Base-by-base conservation (phyloP, 192 early-diverging fungal genomes). In the Coemansia furcata region DNA sequence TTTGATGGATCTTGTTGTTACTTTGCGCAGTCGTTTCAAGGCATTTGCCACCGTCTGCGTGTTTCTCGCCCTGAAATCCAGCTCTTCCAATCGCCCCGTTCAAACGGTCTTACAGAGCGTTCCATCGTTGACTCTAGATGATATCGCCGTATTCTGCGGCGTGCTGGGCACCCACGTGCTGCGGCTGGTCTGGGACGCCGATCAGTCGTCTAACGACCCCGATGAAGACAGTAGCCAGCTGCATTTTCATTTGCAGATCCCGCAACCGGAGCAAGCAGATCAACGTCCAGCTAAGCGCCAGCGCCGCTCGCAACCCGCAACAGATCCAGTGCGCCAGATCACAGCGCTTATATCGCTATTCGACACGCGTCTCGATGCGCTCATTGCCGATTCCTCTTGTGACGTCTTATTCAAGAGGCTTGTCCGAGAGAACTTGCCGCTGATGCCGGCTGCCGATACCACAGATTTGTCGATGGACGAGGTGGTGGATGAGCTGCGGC, bases 1-100 rank as follows among this genome's bases (percentile, higher is more conserved):
- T 26, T 30, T 44, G 10, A 49, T 65, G 43, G 39, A 32, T 26
- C 23, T 26, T 26, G 23, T 0, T 23, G n/a, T 3, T 50, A 35
- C 6, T 30, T 46, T 60, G 35, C 33, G 49, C 4, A 7, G 50
- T 2, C 23, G 63, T 23, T 74, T 74, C 36, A 63, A 40, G 55
- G 43, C 66, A 10, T 72, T 77, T 77, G 70, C 66, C 8, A 64
- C 72, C 3, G 14, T 79, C 23, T 33, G 63, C 14, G 60, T 67
- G 8, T 79, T 79, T 66, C n/a, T 79, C 15, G 1, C 33, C 10
- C 60, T 42, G 37, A 69, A 57, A 17, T 52, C 29, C 4, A 35
- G 36, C 62, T 12, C 14, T 4, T 17, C 30, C 3, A 15, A 19
- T n/a, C 33, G 29, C 10, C 63, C 65, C 32, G 63, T 71, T 10